Evolutionary conservation across 73 alveolate species (phyloP), one percentile per base, ranked within the genome.

Genomic region (Symbiodinium natans): DNA sequence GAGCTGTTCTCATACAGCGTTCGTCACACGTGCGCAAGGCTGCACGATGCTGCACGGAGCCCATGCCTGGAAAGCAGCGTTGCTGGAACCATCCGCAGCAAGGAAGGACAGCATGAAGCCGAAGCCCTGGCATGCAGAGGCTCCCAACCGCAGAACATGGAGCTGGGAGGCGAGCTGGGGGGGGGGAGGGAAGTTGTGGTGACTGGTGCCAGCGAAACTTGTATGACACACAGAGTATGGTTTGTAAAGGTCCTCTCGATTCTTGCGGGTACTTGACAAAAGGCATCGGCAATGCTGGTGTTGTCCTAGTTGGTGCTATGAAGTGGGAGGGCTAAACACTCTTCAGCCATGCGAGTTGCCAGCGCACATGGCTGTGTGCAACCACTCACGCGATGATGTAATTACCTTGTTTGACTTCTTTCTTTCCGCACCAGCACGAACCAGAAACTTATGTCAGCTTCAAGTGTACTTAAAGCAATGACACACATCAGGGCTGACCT

Each of bases 91-190:
- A 36, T 86, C 84, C 15, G 94, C 94, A 8, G 94, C 40, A 4
- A 86, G 94, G 63, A 86, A 86, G 56, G 94, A 86, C 41, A 86
- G 84, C 94, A 86, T 86, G 68, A 86, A 54, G 84, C 94, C 94
- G 41, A 86, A 86, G 34, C 94, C 94, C 94, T 86, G 84, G 82
- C 42, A 75, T 9, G 88, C 31, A 10, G 42, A 31, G n/a, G n/a
- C n/a, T n/a, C n/a, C n/a, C n/a, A n/a, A n/a, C n/a, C n/a, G n/a
- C n/a, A n/a, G n/a, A 63, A 63, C 39, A 63, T 25, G 19, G 82
- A 4, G 19, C 6, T 6, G 31, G 19, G 82, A 63, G 19, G 82
- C 9, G 19, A 36, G 82, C 19, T 63, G 46, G 36, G n/a, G 43
- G 29, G 8, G 85, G 85, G n/a, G 27, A 74, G 11, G 27, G 46